Evolutionary conservation across 441 rosid genomes (phyloP), one percentile per base, ranked within the genome.

Genomic region (Gossypium gossypioides): DNA sequence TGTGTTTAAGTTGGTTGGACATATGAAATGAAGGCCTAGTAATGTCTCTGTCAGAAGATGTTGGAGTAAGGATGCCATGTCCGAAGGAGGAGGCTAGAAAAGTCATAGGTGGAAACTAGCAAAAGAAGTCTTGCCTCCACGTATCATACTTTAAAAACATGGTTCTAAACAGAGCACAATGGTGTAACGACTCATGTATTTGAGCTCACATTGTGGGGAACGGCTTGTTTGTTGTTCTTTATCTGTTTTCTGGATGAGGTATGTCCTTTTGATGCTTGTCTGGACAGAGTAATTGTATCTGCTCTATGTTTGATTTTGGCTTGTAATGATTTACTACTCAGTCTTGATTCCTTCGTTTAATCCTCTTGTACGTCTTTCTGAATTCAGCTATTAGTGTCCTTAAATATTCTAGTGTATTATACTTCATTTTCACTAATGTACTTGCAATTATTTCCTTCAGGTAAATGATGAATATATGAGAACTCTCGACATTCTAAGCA

Each of bases 401-500:
- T 18, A 48, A 66, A 48, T 63, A 1, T 25, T 48, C 57, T 66
- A 32, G 40, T 24, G 3, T 24, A 48, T 25, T 65, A 15, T 66
- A n/a, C 7, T 58, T 57, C 68, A 60, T 71, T 29, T 58, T 50
- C 25, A 16, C 62, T 84, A 65, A 76, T 72, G 71, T 76, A 55
- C 57, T 71, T 54, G 29, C 67, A 54, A 54, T 77, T 75, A 67
- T 76, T 65, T 77, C 79, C 3, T 86, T 19, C 65, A 96, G 98
- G 98, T 96, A 61, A 91, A 90, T 73, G 98, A 96, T 66, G 98
- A 96, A 71, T 96, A 91, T 79, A 80, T 96, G 86, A 89, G 87
- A 88, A 90, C 89, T 66, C 92, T 96, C 51, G 96, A 90, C 82
- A 85, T 86, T 73, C 89, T 96, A 74, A 93, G 98, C 86, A 90